Evolutionary conservation across 2,329 filamentous ascomycete species (phyloP), one percentile per base, ranked within the genome.

Genomic region (Monosporascus sp.): DNA sequence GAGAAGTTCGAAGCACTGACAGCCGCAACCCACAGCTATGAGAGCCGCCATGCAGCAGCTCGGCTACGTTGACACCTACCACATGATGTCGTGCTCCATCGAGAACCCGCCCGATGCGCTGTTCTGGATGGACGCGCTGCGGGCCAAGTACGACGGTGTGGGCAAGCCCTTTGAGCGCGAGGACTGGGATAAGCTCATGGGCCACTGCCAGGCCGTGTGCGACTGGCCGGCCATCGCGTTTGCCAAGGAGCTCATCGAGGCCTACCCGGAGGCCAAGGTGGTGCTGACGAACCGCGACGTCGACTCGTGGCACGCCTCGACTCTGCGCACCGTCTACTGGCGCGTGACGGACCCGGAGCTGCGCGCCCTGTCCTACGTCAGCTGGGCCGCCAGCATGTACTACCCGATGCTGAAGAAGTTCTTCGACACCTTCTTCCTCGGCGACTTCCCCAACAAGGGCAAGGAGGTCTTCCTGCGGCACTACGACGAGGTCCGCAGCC

Each of bases 201-300:
- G 84, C 49, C 78, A 85, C 67, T 83, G 82, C 65, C 82, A 81
- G 70, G 84, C 84, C 44, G 82, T 88, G 18, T 86, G 82, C 68
- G 85, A 88, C 73, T 85, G 81, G 80, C 85, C 85, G 8, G 80
- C 82, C 24, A 80, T 83, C 45, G 81, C 82, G 44, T 89, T 89
- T 62, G 82, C 82, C 50, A 79, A 84, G 67, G 85, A 89, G 67
- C 75, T 89, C 55, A 85, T 88, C 57, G 81, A 85, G 63, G 83
- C 84, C 17, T 89, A 89, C 65, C 86, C 86, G 1, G 82, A 88
- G 51, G 86, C 86, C 53, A 89, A 89, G 69, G 81, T 89, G 51
- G 78, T 90, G 48, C 73, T 89, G 57, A 86, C 83, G 15, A 84
- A 79, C 53, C 79, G 85, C 46, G 82, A 87, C 53, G 81, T 87